Evolutionary conservation across 2,329 filamentous ascomycete species (phyloP), one percentile per base, ranked within the genome.

Genomic region (Hawksworthiomyces lignivorus): DNA sequence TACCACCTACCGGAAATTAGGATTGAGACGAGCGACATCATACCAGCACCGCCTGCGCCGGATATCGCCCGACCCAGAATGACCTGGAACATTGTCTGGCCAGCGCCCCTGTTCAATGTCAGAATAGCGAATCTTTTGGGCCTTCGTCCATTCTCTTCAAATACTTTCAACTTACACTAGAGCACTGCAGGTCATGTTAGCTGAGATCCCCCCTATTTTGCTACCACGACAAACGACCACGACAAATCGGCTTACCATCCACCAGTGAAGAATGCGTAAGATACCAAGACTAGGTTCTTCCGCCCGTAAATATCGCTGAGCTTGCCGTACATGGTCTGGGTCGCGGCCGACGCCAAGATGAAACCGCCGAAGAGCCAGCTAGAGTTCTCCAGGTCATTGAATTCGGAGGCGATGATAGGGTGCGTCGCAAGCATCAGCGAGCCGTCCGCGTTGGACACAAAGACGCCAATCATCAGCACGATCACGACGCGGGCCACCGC

Each of bases 341-440:
- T 68, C 2, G 70, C 69, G 18, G 68, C 71, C 0, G 66, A 62
- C 1, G 72, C 71, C 12, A 78, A 53, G 2, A 65, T 60, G 47
- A 75, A 76, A 29, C 63, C 65, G 4, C 70, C 74, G 14, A 74
- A 69, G 10, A 78, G 54, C 74, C 77, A 78, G 45, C 69, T 76
- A 4, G 75, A 77, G 39, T 73, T 68, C 14, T 67, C 68, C 5
- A 82, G 54, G 26, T 68, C 65, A 40, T 71, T 62, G 50, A 82
- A 82, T 41, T 80, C 72, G 9, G 77, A 82, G 0, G 75, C 72
- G 39, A 82, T 78, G 4, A 64, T 65, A 1, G 74, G 72, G 44
- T 82, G 77, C 0, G 81, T 83, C 0, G 83, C 81, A 24, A 87
- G 62, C 0, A 87, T 70, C 0, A 87, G 62, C 1, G 77, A 80